Base-by-base conservation (phyloP, 2,329 filamentous ascomycete genomes). In the Diaporthe velutina region DNA sequence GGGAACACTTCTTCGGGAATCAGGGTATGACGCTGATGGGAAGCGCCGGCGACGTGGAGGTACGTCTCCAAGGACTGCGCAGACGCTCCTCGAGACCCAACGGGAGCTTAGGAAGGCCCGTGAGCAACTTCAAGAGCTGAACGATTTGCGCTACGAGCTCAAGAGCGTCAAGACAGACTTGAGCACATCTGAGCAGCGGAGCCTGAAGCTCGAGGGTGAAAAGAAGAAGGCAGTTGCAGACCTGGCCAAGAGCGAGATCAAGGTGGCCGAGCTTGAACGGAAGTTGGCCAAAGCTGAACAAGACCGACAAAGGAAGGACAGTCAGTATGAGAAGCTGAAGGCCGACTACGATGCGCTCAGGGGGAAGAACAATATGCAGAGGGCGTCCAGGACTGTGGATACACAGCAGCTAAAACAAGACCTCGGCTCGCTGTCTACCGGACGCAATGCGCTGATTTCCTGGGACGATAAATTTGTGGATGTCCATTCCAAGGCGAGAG, bases 21-120 rank as follows among this genome's bases (percentile, higher is more conserved):
- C 83, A 28, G 78, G 83, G 74, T 80, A 77, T 50, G 84, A 83
- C 50, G 25, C 75, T 35, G 61, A 80, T 50, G 78, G 79, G 15
- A 81, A 81, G 19, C 78, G 76, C n/a, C 81, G 80, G 22, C 83
- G 81, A 30, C 83, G 82, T 54, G 82, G 83, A 45, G 81, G 83
- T 25, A 82, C 86, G 0, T 89, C 89, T 4, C 88, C 88, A 8
- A 83, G 85, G 28, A 88, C 87, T 2, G 87, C 90, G 64, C 85
- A 86, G 74, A 88, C 86, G 4, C 79, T 91, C 7, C 74, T 88
- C 2, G 89, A 92, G 50, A 86, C 86, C 3, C 87, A 88, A 72
- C 84, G 87, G 52, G 90, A 92, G 79, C 83, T 91, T 15, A 86
- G 87, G 71, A 86, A 86, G 73, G 89, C 90, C 22, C 86, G 88